These are phyloP conservation scores for Ascocoryne sarcoides DNA, from an alignment of 2,329 filamentous ascomycete species.

Conservation along the genomic window DNA sequence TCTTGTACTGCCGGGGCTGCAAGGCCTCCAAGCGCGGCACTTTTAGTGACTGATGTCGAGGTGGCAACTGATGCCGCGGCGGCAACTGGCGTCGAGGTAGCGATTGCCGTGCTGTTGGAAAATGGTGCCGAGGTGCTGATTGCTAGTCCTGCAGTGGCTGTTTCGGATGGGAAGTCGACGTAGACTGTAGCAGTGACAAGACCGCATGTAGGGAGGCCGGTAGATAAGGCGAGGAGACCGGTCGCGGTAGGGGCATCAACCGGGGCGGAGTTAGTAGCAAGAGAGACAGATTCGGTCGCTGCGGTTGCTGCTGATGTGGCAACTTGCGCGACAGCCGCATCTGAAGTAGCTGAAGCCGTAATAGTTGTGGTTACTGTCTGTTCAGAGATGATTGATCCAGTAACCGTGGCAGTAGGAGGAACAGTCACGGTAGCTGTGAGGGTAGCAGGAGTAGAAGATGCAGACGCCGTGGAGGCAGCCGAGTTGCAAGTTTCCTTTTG, in stretches of 20 bases:
- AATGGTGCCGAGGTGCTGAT: not conserved
- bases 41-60: not conserved
- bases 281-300: not conserved
- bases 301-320: slow-evolving; percentile 3
- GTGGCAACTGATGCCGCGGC: not conserved
- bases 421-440: slow-evolving; percentile 8
- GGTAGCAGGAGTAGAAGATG: slow-evolving; percentile 8
- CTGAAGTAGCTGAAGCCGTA: too few relatives aligned
- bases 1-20: slow-evolving; percentile 40
- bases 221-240: not conserved
- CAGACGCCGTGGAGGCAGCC: slow-evolving; percentile 12
- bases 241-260: slow-evolving; percentile 4
- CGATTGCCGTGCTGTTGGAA: not conserved
- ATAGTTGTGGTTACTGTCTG: slow-evolving; percentile 6
- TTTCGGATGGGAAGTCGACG: slow-evolving; percentile 9
- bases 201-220: slow-evolving; percentile 2
- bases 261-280: slow-evolving; percentile 4
- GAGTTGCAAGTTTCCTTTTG: slow-evolving; percentile 14
- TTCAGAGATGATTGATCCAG: slow-evolving; percentile 4
- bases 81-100: not conserved
- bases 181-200: slow-evolving; percentile 5
- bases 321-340: not conserved
- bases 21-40: slow-evolving; percentile 36
- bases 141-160: slow-evolving; percentile 4
- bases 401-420: slow-evolving; percentile 4